Conservation (phyloP, 176 grass and related monocot genomes). For the Eleusine coracana region DNA sequence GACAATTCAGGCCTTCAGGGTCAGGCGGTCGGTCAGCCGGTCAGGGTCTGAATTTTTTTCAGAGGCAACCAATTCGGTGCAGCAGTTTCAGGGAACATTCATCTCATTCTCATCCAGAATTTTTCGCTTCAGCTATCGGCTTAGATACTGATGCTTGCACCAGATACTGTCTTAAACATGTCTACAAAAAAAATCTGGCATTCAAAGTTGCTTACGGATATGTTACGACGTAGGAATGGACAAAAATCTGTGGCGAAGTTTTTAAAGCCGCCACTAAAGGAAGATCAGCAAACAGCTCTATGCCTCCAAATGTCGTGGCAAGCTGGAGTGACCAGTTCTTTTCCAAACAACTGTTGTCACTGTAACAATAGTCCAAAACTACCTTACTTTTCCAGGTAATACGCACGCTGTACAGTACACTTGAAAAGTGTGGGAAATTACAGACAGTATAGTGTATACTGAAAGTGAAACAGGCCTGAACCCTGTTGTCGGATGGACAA, state of each 20-base stretch:
- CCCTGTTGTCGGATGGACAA: constrained; percentile 3
- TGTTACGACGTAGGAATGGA: not conserved
- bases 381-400: not conserved
- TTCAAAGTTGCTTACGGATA: not conserved
- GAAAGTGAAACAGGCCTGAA: not conserved
- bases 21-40: not conserved
- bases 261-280: not conserved
- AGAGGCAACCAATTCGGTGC: not conserved
- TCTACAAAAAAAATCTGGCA: not conserved
- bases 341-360: not conserved
- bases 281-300: constrained; percentile 11
- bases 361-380: not conserved
- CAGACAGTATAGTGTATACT: constrained; percentile 1
- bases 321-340: not conserved
- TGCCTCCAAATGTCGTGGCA: constrained; percentile 25
- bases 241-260: constrained; percentile 9
- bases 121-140: not conserved
- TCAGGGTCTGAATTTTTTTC: not conserved
- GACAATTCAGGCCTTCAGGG: not conserved
- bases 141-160: no score
- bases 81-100: constrained; percentile 7
- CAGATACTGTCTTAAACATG: not conserved
- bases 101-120: not conserved
- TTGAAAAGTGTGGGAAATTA: not conserved
- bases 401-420: not conserved